Evolutionary conservation across 2,329 filamentous ascomycete species (phyloP).

Genomic region (Trichophyton benhamiae): DNA sequence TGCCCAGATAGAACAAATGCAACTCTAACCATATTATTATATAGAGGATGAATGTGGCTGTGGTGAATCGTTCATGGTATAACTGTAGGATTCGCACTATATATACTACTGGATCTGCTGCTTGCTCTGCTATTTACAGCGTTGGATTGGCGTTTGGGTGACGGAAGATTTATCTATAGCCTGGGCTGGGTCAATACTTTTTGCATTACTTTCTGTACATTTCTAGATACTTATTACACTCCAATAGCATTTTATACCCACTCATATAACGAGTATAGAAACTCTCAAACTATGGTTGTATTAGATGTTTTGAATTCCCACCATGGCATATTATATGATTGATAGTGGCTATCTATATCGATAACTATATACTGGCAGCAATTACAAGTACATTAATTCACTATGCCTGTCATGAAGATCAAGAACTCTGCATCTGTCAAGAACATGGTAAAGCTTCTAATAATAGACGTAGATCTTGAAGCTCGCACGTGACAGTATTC

Average conservation of each 20-base stretch:
- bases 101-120: not conserved
- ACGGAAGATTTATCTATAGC: not conserved
- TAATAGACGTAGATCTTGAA: too few species aligned
- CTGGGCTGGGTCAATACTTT: not conserved
- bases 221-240: not conserved
- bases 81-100: constrained; percentile 8
- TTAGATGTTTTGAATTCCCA: too few species aligned
- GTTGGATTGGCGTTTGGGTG: constrained; percentile 4
- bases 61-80: constrained; percentile 89
- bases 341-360: too few species aligned
- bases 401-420: too few species aligned
- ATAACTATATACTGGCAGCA: too few species aligned
- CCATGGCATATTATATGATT: too few species aligned
- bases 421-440: too few species aligned
- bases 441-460: too few species aligned
- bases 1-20: not conserved
- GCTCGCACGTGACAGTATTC: too few species aligned
- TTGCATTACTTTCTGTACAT: not conserved
- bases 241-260: not conserved
- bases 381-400: too few species aligned
- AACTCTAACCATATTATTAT: constrained; percentile 17
- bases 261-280: too few species aligned
- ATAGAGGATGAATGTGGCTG: constrained; percentile 91
- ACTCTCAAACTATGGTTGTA: too few species aligned
- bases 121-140: not conserved